A percentile compares a stretch with the other conserved stretches of the same genome.
Evolutionary conservation across 441 rosid genomes (phyloP).

Genomic region (Erodium chrysanthum): DNA sequence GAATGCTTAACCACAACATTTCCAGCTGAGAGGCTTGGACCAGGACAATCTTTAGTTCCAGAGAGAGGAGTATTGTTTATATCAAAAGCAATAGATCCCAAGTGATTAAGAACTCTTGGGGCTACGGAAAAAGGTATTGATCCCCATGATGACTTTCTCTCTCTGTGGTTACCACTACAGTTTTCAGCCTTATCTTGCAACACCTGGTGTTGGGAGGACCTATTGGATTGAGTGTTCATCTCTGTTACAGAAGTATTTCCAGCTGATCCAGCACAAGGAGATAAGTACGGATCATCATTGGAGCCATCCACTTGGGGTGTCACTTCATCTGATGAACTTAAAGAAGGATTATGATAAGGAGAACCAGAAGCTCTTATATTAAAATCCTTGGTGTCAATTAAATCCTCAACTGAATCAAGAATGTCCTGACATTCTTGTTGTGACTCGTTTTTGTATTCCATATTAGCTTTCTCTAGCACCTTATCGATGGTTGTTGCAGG

Average conservation of each 20-base stretch:
- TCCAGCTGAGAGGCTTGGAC: constrained; percentile 19
- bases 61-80: constrained; percentile 22
- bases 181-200: constrained; percentile 23
- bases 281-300: constrained; percentile 30
- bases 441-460: constrained; percentile 70
- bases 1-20: constrained; percentile 27
- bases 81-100: constrained; percentile 23
- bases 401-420: constrained; percentile 76
- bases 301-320: constrained; percentile 43
- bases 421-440: constrained; percentile 95
- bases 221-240: constrained; percentile 32
- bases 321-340: constrained; percentile 32
- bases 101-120: constrained; percentile 29
- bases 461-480: constrained; percentile 73
- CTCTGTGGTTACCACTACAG: constrained; percentile 29
- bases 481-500: constrained; percentile 57
- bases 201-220: constrained; percentile 22
- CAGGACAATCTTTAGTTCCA: constrained; percentile 26
- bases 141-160: constrained; percentile 53
- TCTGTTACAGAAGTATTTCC: constrained; percentile 34
- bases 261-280: constrained; percentile 29
- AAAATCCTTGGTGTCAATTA: constrained; percentile 30
- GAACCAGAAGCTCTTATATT: constrained; percentile 32
- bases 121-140: constrained; percentile 44
- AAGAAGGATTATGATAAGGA: constrained; percentile 20